Percentiles rank a stretch among this genome's conserved stretches.
phyloP scores from a whole-genome alignment of 2,329 filamentous ascomycete genomes.

The Celoporthe dispersa region DNA sequence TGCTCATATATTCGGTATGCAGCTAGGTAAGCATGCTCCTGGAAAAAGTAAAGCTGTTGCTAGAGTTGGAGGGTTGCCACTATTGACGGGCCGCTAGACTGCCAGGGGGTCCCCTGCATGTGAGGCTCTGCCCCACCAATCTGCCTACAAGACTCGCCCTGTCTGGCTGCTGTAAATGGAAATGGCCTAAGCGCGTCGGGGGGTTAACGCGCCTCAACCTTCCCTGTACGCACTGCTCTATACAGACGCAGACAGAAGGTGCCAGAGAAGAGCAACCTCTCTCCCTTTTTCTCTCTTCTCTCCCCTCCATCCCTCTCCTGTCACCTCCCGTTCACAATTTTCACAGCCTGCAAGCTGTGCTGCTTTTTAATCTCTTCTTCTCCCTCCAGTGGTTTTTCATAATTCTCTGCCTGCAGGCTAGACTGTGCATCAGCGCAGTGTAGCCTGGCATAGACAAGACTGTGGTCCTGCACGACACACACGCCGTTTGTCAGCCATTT shows the following conservation, averaged over 20 bases:
- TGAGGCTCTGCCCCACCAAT: conserved; percentile 11
- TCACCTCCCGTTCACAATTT: too few relatives aligned
- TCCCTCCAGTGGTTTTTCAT: not conserved
- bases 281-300: too few relatives aligned
- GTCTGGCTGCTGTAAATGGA: conserved; percentile 4
- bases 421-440: not conserved
- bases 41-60: not conserved
- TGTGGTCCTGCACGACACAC: not conserved
- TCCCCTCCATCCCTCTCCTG: too few relatives aligned
- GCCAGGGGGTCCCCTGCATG: not conserved
- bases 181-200: not conserved
- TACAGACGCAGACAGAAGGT: too few relatives aligned
- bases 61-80: not conserved
- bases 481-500: not conserved
- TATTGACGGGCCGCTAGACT: not conserved
- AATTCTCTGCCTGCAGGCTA: not conserved
- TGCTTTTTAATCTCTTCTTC: not conserved
- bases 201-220: too few relatives aligned
- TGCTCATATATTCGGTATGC: not conserved
- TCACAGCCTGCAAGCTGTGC: too few relatives aligned
- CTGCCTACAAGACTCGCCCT: not conserved
- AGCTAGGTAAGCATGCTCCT: not conserved
- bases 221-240: too few relatives aligned
- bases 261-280: too few relatives aligned
- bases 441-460: not conserved